phyloP scores from a whole-genome alignment of 116 monocot species.

The Posidonia oceanica region DNA sequence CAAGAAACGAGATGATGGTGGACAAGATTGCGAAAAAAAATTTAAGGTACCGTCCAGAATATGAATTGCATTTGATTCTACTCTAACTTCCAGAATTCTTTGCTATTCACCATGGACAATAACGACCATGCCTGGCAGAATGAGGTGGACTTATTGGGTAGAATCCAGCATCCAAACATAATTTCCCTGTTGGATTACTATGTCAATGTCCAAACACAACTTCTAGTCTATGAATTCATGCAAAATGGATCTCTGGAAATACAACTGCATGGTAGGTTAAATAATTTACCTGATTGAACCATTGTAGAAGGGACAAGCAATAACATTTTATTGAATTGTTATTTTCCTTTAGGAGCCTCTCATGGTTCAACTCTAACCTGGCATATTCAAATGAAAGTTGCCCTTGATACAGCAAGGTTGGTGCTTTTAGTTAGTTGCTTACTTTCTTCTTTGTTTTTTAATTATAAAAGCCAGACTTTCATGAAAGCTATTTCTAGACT shows the following conservation, averaged over 20 bases:
- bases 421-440: too few species aligned
- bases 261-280: too few species aligned
- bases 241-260: too few species aligned
- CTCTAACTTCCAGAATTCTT: background rate
- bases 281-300: too few species aligned
- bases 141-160: slow-evolving; percentile 76
- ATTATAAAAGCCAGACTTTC: too few species aligned
- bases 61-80: background rate
- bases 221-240: slow-evolving; percentile 94
- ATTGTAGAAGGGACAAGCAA: too few species aligned
- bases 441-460: too few species aligned
- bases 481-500: too few species aligned
- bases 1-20: slow-evolving; percentile 57
- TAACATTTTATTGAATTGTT: background rate
- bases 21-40: slow-evolving; percentile 47
- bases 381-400: slow-evolving; percentile 91
- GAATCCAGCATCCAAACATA: slow-evolving; percentile 81
- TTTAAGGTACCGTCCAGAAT: slow-evolving; percentile 46
- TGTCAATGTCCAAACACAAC: slow-evolving; percentile 42
- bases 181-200: slow-evolving; percentile 71
- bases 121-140: slow-evolving; percentile 37
- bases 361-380: slow-evolving; percentile 68
- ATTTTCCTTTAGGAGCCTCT: slow-evolving; percentile 45
- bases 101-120: background rate
- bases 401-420: too few species aligned